Evolutionary conservation across 1,139 yeast species (phyloP).

Genomic region (Blastobotrys persicus): DNA sequence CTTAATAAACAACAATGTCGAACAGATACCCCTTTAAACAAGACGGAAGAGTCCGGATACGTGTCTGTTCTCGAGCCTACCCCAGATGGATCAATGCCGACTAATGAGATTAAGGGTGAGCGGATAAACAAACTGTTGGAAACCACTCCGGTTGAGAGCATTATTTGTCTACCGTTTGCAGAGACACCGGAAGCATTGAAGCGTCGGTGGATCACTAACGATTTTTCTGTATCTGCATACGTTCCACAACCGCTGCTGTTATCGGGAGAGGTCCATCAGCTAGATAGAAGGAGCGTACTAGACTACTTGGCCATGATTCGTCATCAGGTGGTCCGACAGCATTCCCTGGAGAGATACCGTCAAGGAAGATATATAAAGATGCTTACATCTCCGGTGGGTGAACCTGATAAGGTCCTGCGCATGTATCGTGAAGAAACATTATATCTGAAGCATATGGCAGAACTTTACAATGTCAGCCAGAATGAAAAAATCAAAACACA

Average conservation of each 20-base stretch:
- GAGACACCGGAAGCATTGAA: constrained; percentile 7
- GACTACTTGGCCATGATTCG: constrained; percentile 8
- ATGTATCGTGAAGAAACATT: background rate
- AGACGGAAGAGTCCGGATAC: background rate
- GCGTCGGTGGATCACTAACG: background rate
- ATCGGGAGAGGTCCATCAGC: background rate
- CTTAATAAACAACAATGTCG: background rate
- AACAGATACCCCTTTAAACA: background rate
- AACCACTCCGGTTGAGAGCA: constrained; percentile 1
- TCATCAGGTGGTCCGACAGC: constrained; percentile 9
- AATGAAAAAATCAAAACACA: constrained; percentile 7
- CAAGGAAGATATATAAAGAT: background rate
- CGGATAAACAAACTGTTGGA: constrained; percentile 9
- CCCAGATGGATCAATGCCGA: constrained; percentile 4
- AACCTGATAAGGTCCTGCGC: background rate
- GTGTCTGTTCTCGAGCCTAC: constrained; percentile 8
- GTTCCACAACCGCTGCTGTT: constrained; percentile 1
- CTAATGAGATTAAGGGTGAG: background rate
- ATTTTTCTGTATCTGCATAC: background rate
- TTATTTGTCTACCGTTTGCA: constrained; percentile 8
- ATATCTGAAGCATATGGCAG: constrained; percentile 3
- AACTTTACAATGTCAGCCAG: constrained; percentile 5
- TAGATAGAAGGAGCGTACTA: background rate
- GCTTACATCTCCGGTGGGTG: background rate
- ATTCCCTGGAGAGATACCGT: background rate